Conservation (phyloP, 352 stramenopile genomes). For the Phytophthora rubi region DNA sequence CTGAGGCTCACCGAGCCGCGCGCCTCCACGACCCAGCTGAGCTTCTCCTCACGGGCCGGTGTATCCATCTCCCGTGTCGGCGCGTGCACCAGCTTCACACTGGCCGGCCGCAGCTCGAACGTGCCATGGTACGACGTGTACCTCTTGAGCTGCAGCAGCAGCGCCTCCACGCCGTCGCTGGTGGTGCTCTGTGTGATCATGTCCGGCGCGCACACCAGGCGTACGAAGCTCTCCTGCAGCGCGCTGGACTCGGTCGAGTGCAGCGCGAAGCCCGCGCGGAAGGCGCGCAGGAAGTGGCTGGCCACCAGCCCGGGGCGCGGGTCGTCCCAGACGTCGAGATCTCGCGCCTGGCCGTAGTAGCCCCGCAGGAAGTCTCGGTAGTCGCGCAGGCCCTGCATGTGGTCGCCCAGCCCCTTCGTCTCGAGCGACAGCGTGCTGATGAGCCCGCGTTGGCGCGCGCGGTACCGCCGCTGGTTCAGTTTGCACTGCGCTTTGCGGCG, state of each 20-base stretch:
- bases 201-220: slow-evolving; percentile 46
- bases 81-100: slow-evolving; percentile 36
- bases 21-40: slow-evolving; percentile 44
- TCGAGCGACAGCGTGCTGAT: slow-evolving; percentile 69
- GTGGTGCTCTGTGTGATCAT: slow-evolving; percentile 38
- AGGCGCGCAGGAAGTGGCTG: slow-evolving; percentile 59
- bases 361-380: slow-evolving; percentile 59
- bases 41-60: slow-evolving; percentile 21
- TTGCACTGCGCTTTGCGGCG: slow-evolving; percentile 78
- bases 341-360: slow-evolving; percentile 17
- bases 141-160: slow-evolving; percentile 70
- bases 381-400: slow-evolving; percentile 51
- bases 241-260: slow-evolving; percentile 63
- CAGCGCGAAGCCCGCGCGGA: slow-evolving; percentile 67
- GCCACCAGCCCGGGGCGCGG: slow-evolving; percentile 45
- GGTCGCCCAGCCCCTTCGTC: slow-evolving; percentile 52
- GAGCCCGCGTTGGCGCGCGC: slow-evolving; percentile 65
- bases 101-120: slow-evolving; percentile 42
- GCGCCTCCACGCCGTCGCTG: slow-evolving; percentile 45
- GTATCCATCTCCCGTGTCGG: slow-evolving; percentile 14
- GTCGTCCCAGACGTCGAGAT: slow-evolving; percentile 13
- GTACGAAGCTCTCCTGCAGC: slow-evolving; percentile 66
- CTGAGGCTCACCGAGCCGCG: slow-evolving; percentile 50
- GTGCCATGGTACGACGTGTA: slow-evolving; percentile 76
- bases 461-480: slow-evolving; percentile 75